Conservation (phyloP, 805 yeast genomes). For the Zygosaccharomyces siamensis region DNA sequence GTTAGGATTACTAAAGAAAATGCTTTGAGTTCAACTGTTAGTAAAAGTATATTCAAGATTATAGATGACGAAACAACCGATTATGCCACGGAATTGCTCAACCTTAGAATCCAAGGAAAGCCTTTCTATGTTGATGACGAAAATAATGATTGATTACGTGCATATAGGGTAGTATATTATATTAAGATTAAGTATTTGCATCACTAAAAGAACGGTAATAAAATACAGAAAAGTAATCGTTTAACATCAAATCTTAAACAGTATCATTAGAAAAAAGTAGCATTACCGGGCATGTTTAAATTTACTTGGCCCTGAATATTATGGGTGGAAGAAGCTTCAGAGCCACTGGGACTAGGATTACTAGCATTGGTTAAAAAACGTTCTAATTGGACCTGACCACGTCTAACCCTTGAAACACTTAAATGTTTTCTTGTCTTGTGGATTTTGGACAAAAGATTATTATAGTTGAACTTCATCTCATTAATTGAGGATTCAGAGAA, state of each 20-base stretch:
- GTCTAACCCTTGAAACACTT: constrained; percentile 10
- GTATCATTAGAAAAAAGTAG: constrained; percentile 11
- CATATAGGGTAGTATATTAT: not conserved
- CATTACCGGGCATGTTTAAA: constrained; percentile 10
- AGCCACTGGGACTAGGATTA: constrained; percentile 8
- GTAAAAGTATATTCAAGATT: constrained; percentile 51
- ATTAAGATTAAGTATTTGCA: not conserved
- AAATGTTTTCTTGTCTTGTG: constrained; percentile 19
- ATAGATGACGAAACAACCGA: constrained; percentile 48
- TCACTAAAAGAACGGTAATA: not conserved
- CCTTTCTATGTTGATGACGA: constrained; percentile 12
- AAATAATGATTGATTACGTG: not conserved
- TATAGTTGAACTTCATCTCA: constrained; percentile 28
- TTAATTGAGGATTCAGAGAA: constrained; percentile 26
- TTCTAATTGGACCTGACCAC: constrained; percentile 16
- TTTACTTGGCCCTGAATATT: constrained; percentile 11
- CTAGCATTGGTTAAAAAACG: constrained; percentile 9
- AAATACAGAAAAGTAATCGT: not conserved
- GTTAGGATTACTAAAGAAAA: constrained; percentile 59
- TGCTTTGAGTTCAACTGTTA: constrained; percentile 49
- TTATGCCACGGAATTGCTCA: constrained; percentile 33
- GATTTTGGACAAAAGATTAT: constrained; percentile 23
- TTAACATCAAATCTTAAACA: not conserved
- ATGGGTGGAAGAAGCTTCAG: constrained; percentile 11
- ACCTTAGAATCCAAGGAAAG: constrained; percentile 33